Evolutionary conservation across 345 rosid species (phyloP), one percentile per base, ranked within the genome.

Genomic region (Lepidium didymum): DNA sequence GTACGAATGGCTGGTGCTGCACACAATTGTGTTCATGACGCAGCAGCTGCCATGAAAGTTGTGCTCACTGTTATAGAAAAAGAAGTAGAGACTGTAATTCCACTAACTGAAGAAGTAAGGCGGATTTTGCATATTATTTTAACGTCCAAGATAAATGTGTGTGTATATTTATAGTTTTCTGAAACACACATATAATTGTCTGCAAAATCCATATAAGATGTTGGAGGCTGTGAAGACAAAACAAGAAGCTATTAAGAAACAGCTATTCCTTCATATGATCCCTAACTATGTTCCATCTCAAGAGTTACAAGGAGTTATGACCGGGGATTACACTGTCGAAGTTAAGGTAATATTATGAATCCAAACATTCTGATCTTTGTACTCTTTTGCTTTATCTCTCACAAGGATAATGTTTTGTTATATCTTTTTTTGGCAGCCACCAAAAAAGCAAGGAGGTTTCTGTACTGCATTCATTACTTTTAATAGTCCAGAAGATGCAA

Each of bases 11-110:
- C 40, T 29, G 89, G 83, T 34, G 79, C 91, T 70, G 82, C 94
- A 1, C 97, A 93, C 76, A 81, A 87, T 72, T 93, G 97, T 69
- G 55, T 84, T 35, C 94, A 90, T 47, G 98, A 93, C 69, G 97
- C 96, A 43, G 38, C 70, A 47, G 97, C 96, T 71, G 94, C 96
- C 38, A 88, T 93, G 98, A 90, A 83, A 64, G 80, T 93, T 49
- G 88, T 84, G 29, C 92, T 88, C 75, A 93, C 97, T 36, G 71
- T 61, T 69, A 70, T 87, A 12, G 86, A 90, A 67, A 72, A 40
- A 44, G 90, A 91, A 63, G 73, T 77, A 7, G 84, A 80, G 64
- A 67, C 59, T 62, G 54, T 60, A 7, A 56, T 84, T 47, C 73
- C 69, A 8, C 56, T 56, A 68, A 45, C 81, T 75, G 63, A 72